Conservation (phyloP, 768 basidiomycete genomes). For the Krasilnikovozyma curviuscula region DNA sequence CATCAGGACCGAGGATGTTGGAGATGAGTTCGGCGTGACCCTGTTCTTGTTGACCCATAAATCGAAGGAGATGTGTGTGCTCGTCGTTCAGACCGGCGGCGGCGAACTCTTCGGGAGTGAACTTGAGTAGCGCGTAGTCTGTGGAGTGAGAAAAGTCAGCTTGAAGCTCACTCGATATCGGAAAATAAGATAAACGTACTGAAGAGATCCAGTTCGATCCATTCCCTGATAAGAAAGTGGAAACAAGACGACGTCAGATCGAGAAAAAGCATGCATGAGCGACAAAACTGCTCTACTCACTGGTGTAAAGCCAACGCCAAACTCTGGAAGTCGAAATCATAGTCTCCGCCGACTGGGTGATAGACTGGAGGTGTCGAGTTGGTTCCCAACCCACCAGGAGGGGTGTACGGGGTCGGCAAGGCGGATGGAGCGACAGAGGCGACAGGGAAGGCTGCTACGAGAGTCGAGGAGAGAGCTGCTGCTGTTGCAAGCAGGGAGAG, state of each 20-base stretch:
- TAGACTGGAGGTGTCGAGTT: too few species aligned
- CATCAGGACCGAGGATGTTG: slow-evolving; percentile 33
- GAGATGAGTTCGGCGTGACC: slow-evolving; percentile 40
- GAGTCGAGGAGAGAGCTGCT: too few species aligned
- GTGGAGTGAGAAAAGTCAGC: too few species aligned
- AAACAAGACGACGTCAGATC: background rate
- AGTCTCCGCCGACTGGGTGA: too few species aligned
- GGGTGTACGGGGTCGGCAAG: too few species aligned
- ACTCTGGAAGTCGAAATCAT: slow-evolving; percentile 8
- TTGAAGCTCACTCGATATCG: background rate
- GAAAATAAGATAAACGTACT: background rate
- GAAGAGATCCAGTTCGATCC: slow-evolving; percentile 34
- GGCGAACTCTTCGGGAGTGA: slow-evolving; percentile 40
- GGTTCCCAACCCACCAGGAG: too few species aligned
- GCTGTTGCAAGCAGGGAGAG: too few species aligned
- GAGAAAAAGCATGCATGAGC: background rate
- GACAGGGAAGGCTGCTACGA: too few species aligned
- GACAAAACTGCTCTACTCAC: background rate
- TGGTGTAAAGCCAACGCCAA: slow-evolving; percentile 8
- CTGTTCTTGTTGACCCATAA: slow-evolving; percentile 32
- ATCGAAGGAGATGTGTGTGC: slow-evolving; percentile 21
- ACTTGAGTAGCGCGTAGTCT: slow-evolving; percentile 36
- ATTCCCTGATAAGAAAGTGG: slow-evolving; percentile 44
- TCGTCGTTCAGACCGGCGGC: slow-evolving; percentile 36
- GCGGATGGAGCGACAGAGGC: too few species aligned